Evolutionary conservation across 2,329 filamentous ascomycete species (phyloP).

Genomic region (Colletotrichum liaoningense): DNA sequence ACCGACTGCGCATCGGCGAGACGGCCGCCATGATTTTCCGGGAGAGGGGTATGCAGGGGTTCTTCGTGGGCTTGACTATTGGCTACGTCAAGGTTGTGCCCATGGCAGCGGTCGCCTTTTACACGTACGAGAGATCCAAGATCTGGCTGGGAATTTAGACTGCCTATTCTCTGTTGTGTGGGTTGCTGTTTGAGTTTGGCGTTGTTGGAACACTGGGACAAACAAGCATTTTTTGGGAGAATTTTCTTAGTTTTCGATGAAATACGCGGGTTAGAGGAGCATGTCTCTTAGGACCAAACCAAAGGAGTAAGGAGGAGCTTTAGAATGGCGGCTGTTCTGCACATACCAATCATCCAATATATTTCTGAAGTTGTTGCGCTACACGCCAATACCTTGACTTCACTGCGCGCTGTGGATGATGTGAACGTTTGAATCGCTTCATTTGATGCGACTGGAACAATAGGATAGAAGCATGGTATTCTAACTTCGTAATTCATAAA

Average conservation of each 20-base stretch:
- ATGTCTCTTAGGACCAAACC: background rate
- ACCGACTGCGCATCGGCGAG: constrained; percentile 80
- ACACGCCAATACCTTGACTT: background rate
- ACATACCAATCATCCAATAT: constrained; percentile 27
- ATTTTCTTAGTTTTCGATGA: constrained; percentile 1
- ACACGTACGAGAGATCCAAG: constrained; percentile 74
- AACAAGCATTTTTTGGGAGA: constrained; percentile 26
- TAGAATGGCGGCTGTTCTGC: constrained; percentile 26
- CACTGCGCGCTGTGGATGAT: background rate
- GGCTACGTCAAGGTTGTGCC: constrained; percentile 96
- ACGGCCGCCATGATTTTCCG: constrained; percentile 79
- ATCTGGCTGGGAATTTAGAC: constrained; percentile 71
- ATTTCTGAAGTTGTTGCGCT: constrained; percentile 10
- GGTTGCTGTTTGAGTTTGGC: constrained; percentile 22
- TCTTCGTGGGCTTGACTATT: constrained; percentile 93
- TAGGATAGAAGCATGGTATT: background rate
- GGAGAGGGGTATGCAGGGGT: constrained; percentile 82
- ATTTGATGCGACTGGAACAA: background rate
- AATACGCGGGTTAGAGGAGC: constrained; percentile 13
- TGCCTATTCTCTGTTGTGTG: background rate
- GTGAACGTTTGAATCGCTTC: background rate
- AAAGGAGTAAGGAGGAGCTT: constrained; percentile 7
- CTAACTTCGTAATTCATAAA: background rate
- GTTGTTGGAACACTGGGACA: constrained; percentile 31
- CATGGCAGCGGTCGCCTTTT: constrained; percentile 80